A percentile compares a stretch with the other conserved stretches of the same genome.
Evolutionary conservation across 768 basidiomycete genomes (phyloP).

Genomic region (Scleroderma bovista): DNA sequence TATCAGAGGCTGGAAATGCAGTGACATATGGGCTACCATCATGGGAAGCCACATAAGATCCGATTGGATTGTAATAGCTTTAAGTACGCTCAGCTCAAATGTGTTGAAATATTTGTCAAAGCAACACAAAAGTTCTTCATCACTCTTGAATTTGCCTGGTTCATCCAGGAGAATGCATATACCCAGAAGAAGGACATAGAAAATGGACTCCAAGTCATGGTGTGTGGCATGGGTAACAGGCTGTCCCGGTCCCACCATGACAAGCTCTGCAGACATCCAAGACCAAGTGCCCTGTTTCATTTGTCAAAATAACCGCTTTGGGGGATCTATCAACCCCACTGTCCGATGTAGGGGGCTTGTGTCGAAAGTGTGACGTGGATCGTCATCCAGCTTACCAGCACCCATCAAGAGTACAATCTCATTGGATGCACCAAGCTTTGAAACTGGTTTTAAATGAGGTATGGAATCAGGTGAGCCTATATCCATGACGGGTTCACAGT

Average conservation of each 20-base stretch:
- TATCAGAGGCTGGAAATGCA: not conserved
- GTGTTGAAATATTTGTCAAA: conserved; percentile 6
- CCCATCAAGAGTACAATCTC: too few species aligned
- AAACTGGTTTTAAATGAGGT: too few species aligned
- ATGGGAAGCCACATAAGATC: too few species aligned
- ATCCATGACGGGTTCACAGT: too few species aligned
- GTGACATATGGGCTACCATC: not conserved
- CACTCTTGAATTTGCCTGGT: not conserved
- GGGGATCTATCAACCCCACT: not conserved
- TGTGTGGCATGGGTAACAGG: not conserved
- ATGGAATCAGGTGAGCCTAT: too few species aligned
- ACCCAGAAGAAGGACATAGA: not conserved
- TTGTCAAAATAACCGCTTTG: not conserved
- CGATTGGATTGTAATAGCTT: not conserved
- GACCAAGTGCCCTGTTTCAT: conserved; percentile 1
- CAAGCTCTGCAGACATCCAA: conserved; percentile 3
- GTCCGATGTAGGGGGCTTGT: not conserved
- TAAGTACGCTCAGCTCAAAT: not conserved
- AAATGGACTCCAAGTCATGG: conserved; percentile 1
- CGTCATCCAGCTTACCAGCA: too few species aligned
- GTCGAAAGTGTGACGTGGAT: too few species aligned
- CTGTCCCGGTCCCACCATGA: conserved; percentile 4
- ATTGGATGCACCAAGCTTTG: too few species aligned
- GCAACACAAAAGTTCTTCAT: not conserved
- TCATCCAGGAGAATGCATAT: not conserved